Evolutionary conservation across 208 protist species (phyloP).

Genomic region (Trypanosoma avium): DNA sequence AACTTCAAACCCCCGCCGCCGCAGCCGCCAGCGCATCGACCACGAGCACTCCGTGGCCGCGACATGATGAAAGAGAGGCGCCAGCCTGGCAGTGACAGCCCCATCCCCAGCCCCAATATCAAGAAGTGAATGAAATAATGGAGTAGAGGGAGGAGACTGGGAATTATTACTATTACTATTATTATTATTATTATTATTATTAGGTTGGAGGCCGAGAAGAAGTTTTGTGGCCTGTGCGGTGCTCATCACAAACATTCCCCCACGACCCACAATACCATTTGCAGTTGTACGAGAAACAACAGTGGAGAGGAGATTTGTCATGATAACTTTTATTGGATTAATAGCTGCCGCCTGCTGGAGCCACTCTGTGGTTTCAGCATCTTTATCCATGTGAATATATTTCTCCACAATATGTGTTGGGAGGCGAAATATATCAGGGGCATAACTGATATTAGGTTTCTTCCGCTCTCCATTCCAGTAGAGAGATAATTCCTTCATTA

Average conservation of each 20-base stretch:
- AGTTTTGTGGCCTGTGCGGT: slow-evolving; percentile 47
- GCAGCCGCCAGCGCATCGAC: slow-evolving; percentile 82
- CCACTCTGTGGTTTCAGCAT: slow-evolving; percentile 60
- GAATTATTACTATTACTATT: neutral
- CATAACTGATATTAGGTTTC: slow-evolving; percentile 54
- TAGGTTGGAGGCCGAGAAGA: slow-evolving; percentile 14
- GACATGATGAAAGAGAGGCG: slow-evolving; percentile 54
- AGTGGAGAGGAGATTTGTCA: slow-evolving; percentile 40
- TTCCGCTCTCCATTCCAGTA: slow-evolving; percentile 38
- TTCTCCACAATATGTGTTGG: slow-evolving; percentile 30
- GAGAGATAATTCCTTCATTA: slow-evolving; percentile 29
- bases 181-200: neutral
- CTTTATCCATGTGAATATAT: slow-evolving; percentile 44
- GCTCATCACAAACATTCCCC: slow-evolving; percentile 82
- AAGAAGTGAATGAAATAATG: slow-evolving; percentile 36
- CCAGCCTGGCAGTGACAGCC: slow-evolving; percentile 61
- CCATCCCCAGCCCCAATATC: slow-evolving; percentile 87
- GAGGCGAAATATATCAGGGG: slow-evolving; percentile 34
- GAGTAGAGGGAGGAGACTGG: neutral
- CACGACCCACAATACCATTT: slow-evolving; percentile 63
- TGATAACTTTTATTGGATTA: slow-evolving; percentile 37
- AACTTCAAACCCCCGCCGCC: slow-evolving; percentile 67
- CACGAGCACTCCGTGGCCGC: slow-evolving; percentile 69
- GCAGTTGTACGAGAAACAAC: slow-evolving; percentile 77
- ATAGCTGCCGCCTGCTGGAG: slow-evolving; percentile 37